Percentiles rank a stretch among this genome's conserved stretches.
phyloP scores from a whole-genome alignment of 2,329 filamentous ascomycete species.

The Epichloe festucae region DNA sequence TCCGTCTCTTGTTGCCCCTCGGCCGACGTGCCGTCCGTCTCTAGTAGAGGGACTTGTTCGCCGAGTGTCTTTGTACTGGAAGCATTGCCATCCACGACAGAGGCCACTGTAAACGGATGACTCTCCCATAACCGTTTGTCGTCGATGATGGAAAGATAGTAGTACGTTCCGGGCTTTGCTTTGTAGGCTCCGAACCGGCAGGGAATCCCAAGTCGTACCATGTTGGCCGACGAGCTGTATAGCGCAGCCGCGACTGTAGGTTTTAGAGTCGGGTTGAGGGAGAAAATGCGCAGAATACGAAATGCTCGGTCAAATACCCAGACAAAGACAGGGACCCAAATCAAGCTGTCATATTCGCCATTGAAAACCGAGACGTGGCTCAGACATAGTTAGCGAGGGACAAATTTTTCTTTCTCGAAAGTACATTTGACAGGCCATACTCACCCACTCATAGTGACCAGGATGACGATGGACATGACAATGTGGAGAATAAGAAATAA shows the following conservation, averaged over 20 bases:
- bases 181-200: slow-evolving; percentile 20
- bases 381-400: slow-evolving; percentile 3
- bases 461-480: slow-evolving; percentile 33
- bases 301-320: slow-evolving; percentile 37
- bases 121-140: slow-evolving; percentile 32
- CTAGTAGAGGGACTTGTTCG: slow-evolving; percentile 22
- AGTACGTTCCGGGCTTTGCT: slow-evolving; percentile 29
- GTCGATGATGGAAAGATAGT: slow-evolving; percentile 31
- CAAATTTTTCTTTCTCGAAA: no score
- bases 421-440: slow-evolving; percentile 11
- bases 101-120: slow-evolving; percentile 35
- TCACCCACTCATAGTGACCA: slow-evolving; percentile 39
- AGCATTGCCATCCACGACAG: slow-evolving; percentile 10
- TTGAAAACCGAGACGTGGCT: slow-evolving; percentile 40
- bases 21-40: slow-evolving; percentile 3
- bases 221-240: slow-evolving; percentile 26
- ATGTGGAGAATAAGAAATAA: slow-evolving; percentile 38
- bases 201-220: slow-evolving; percentile 28
- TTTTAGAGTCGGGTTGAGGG: slow-evolving; percentile 27
- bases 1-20: neutral
- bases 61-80: slow-evolving; percentile 9
- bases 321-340: slow-evolving; percentile 35
- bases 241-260: slow-evolving; percentile 20
- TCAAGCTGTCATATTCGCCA: slow-evolving; percentile 33
- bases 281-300: slow-evolving; percentile 28